Conservation (phyloP, 345 rosid genomes). For the Populus davidiana region DNA sequence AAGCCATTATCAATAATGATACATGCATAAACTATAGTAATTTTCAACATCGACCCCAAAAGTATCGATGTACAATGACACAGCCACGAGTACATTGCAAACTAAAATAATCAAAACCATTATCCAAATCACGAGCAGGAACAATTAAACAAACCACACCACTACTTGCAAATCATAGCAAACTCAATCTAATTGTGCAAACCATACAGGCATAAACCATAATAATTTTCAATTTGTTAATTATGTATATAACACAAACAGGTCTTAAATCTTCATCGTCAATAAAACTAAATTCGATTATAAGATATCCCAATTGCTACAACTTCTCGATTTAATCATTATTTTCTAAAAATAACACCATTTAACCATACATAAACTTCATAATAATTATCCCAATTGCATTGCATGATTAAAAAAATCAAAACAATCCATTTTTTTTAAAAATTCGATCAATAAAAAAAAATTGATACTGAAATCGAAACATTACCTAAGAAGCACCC, state of each 20-base stretch:
- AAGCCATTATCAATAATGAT: too few relatives aligned
- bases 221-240: not conserved
- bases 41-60: too few relatives aligned
- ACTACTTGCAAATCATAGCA: not conserved
- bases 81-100: not conserved
- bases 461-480: not conserved
- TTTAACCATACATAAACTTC: not conserved
- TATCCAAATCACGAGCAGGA: not conserved
- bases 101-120: not conserved
- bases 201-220: not conserved
- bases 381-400: not conserved
- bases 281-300: not conserved
- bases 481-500: slow-evolving; percentile 51
- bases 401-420: not conserved
- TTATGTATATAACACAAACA: not conserved
- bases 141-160: not conserved
- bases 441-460: not conserved
- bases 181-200: not conserved
- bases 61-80: not conserved
- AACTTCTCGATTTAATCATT: not conserved
- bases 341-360: not conserved
- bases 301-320: not conserved
- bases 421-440: not conserved
- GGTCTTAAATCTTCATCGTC: not conserved
- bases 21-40: too few relatives aligned